phyloP scores from a whole-genome alignment of 306 rosid genomes.

The Lagenaria siceraria region DNA sequence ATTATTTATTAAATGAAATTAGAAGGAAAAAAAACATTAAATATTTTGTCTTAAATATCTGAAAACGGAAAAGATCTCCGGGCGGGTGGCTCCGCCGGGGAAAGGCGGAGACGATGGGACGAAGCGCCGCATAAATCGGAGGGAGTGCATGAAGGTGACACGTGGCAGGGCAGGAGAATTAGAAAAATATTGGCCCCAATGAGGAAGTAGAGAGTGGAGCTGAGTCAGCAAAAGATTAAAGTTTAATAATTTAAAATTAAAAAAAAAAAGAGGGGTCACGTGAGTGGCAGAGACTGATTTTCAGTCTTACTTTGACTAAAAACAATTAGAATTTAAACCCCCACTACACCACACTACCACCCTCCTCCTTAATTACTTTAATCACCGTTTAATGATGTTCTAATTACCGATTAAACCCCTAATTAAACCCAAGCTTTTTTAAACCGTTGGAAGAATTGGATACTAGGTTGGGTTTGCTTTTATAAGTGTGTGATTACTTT shows the following conservation, averaged over 20 bases:
- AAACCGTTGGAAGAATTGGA: background rate
- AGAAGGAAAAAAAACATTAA: no score
- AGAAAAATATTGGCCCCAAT: background rate
- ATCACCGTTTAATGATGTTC: slow-evolving; percentile 12
- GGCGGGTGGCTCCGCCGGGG: background rate
- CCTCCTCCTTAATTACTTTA: slow-evolving; percentile 3
- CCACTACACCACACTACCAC: background rate
- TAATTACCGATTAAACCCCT: slow-evolving; percentile 6
- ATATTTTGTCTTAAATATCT: background rate
- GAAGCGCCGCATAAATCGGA: slow-evolving; percentile 19
- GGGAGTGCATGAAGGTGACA: slow-evolving; percentile 7
- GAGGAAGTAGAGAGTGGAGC: slow-evolving; percentile 15
- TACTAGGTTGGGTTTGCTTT: background rate
- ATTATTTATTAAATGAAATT: background rate
- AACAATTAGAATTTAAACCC: slow-evolving; percentile 6
- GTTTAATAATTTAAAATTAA: background rate
- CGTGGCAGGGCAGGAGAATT: slow-evolving; percentile 3
- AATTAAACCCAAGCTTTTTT: background rate
- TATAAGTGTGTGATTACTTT: background rate
- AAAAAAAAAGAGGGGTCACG: slow-evolving; percentile 32
- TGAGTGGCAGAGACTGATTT: slow-evolving; percentile 30
- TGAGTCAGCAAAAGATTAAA: slow-evolving; percentile 18
- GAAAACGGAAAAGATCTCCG: background rate
- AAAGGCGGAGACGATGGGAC: background rate
- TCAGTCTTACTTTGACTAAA: slow-evolving; percentile 51